Evolutionary conservation across 176 grass and related monocot species (phyloP), one percentile per base, ranked within the genome.

Genomic region (Oryza australiensis): DNA sequence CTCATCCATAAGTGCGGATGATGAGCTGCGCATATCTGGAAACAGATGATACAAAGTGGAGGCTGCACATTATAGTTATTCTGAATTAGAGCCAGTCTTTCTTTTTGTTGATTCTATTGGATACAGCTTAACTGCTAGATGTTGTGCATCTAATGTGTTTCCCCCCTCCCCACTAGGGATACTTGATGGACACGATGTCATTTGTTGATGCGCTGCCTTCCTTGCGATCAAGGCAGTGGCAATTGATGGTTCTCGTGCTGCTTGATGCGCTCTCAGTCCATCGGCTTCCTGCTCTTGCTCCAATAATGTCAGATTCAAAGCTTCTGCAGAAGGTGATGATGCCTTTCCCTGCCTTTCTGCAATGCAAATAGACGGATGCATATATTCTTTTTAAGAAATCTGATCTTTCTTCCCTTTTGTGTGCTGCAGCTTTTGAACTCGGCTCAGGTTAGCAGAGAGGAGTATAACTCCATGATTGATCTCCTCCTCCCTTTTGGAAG

Each of bases 181-280:
- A 48, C 27, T 89, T 95, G 76, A 83, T 99, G 34, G 93, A 94
- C 53, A 95, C 93, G 15, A 95, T 99, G 96, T 93, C 96, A 3
- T 88, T 93, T 73, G 28, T 91, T 28, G 90, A 99, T 15, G 85
- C 96, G 16, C 78, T 95, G 66, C 96, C 93, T 66, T 69, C 87
- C 33, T 82, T 99, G 64, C 88, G 77, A 73, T 76, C 87, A 14
- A 88, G 76, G 77, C 89, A 92, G 41, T 95, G 96, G 93, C 88
- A 91, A 45, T 38, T 88, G 57, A 42, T 95, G 81, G 89, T 95
- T 68, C 82, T 95, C 68, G 27, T 94, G 28, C 84, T 99, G 70
- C 84, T 99, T 22, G 87, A 95, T 78, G 93, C 85, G 30, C 82
- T 92, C 20, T 99, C 93, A 0, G 10, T 90, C 34, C 85, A 83